phyloP scores from a whole-genome alignment of 257 asterid species.

The Przewalskia tangutica region DNA sequence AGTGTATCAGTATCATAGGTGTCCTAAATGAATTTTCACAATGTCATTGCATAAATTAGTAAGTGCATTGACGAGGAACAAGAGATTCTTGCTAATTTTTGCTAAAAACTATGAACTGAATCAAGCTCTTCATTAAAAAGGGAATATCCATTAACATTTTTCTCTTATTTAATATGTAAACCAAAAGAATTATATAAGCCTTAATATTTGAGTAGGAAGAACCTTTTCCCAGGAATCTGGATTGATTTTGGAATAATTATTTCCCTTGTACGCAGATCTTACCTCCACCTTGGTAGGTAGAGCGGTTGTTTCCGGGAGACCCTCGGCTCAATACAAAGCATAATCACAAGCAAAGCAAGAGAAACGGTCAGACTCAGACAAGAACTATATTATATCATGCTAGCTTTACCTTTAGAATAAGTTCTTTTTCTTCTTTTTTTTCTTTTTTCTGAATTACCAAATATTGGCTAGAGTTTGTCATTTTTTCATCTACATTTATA shows the following conservation, averaged over 20 bases:
- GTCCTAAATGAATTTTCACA: not conserved
- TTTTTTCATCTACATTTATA: not conserved
- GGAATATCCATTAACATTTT: not conserved
- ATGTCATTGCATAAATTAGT: not conserved
- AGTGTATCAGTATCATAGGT: constrained; percentile 16
- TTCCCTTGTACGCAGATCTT: too few relatives aligned
- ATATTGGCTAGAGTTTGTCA: not conserved
- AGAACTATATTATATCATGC: too few relatives aligned
- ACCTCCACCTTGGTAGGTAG: too few relatives aligned
- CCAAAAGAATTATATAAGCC: not conserved
- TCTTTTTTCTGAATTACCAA: too few relatives aligned
- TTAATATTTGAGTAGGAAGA: not conserved
- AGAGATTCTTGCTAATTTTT: not conserved
- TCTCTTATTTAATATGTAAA: not conserved
- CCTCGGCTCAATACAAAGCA: too few relatives aligned
- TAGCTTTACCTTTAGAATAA: too few relatives aligned
- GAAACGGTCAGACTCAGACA: too few relatives aligned
- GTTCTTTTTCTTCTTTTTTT: too few relatives aligned
- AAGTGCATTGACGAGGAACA: not conserved
- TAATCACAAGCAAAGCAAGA: too few relatives aligned
- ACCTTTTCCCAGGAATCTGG: not conserved
- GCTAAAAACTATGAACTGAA: not conserved
- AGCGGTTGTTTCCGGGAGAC: too few relatives aligned
- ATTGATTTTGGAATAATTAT: not conserved
- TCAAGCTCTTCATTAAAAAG: not conserved